Evolutionary conservation across 2,329 filamentous ascomycete genomes (phyloP).

Genomic region (Drechmeria coniospora): DNA sequence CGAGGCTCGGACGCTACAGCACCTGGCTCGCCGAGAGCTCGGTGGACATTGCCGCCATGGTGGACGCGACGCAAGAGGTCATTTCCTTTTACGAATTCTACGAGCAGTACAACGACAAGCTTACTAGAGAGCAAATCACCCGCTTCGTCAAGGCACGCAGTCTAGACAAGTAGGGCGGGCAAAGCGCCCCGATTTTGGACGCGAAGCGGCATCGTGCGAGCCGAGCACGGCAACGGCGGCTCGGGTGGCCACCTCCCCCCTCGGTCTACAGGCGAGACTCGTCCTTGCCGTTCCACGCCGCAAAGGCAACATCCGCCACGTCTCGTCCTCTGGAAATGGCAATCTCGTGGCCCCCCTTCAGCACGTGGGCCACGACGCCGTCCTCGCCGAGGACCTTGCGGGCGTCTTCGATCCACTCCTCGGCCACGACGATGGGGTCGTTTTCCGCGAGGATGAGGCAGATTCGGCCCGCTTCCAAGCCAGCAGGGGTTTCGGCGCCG

Average conservation of each 20-base stretch:
- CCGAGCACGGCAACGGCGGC: no score
- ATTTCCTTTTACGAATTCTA: slow-evolving; percentile 72
- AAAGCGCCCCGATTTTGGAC: not conserved
- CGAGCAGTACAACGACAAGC: slow-evolving; percentile 45
- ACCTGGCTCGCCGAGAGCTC: slow-evolving; percentile 76
- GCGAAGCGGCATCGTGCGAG: no score
- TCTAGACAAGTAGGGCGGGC: slow-evolving; percentile 30
- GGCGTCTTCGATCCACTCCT: slow-evolving; percentile 49
- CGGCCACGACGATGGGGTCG: slow-evolving; percentile 51
- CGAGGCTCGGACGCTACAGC: slow-evolving; percentile 50
- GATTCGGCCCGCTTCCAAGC: slow-evolving; percentile 32
- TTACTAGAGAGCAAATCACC: slow-evolving; percentile 41
- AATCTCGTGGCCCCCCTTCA: slow-evolving; percentile 56
- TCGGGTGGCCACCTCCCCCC: no score
- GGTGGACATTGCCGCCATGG: slow-evolving; percentile 69
- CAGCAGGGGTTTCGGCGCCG: slow-evolving; percentile 15
- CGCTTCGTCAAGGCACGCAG: slow-evolving; percentile 43
- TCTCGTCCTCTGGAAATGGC: slow-evolving; percentile 45
- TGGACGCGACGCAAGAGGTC: slow-evolving; percentile 82
- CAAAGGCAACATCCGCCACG: slow-evolving; percentile 29
- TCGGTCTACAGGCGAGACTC: not conserved
- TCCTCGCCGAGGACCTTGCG: slow-evolving; percentile 39
- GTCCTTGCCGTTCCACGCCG: slow-evolving; percentile 15
- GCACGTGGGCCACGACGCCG: slow-evolving; percentile 34
- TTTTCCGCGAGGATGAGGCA: slow-evolving; percentile 49